A percentile compares a stretch with the other conserved stretches of the same genome.
phyloP scores from a whole-genome alignment of 345 rosid species.

The Eucalyptus curtisii region DNA sequence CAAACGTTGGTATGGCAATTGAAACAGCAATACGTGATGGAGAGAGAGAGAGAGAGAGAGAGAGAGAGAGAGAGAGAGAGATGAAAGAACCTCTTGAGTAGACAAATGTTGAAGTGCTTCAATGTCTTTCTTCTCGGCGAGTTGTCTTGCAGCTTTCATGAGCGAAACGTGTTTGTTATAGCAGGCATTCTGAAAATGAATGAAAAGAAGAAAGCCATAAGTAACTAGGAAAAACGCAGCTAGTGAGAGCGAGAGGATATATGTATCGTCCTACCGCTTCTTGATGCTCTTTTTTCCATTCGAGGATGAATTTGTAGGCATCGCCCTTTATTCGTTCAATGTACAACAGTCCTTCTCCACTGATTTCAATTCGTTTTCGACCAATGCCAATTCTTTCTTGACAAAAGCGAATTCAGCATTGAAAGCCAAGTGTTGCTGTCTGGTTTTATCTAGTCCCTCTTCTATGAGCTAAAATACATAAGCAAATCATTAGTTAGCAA shows the following conservation, averaged over 20 bases:
- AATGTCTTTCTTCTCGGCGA: neutral
- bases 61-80: neutral
- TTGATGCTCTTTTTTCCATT: neutral
- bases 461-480: neutral
- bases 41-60: neutral
- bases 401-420: neutral
- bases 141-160: neutral
- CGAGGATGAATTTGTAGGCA: neutral
- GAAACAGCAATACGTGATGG: neutral
- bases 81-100: neutral
- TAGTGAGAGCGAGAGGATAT: neutral
- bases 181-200: neutral
- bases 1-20: neutral
- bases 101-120: neutral
- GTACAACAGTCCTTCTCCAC: neutral
- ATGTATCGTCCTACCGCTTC: neutral
- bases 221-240: neutral
- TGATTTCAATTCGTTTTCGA: neutral
- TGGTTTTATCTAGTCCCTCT: neutral
- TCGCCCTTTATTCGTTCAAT: neutral
- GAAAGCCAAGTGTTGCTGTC: neutral
- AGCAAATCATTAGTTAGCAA: neutral
- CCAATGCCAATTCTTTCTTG: neutral
- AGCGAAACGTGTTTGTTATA: neutral
- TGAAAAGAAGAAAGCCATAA: neutral